Evolutionary conservation across 1,139 yeast genomes (phyloP), one percentile per base, ranked within the genome.

Genomic region (Torulaspora pretoriensis): DNA sequence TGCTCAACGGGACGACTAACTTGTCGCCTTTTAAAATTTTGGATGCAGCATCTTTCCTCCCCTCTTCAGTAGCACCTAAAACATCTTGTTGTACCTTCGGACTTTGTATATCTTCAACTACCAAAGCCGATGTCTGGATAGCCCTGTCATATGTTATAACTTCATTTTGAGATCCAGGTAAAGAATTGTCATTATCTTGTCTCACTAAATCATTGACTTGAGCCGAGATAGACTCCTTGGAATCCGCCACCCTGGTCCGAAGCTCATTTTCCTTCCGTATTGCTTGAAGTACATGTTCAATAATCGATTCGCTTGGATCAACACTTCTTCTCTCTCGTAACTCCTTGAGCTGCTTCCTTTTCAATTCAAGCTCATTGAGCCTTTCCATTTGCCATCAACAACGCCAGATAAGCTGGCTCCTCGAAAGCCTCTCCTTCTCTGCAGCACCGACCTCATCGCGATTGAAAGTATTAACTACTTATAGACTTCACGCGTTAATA

Each of bases 81-180:
- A 19, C 26, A 8, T 6, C n/a, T n/a, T 12, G 3, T 17, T 23
- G 13, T 14, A 13, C 10, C 5, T 29, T 7, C 1, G 16, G 19
- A 14, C n/a, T 32, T 3, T 8, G 25, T 19, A 4, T 3, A 31
- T 38, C 45, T 3, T 33, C 45, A 10, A 27, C 9, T 10, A 19
- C 33, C 10, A 30, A 35, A 19, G 28, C 46, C 14, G 42, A 53
- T 8, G 57, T 52, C 45, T 56, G 59, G n/a, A 55, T 39, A 2
- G 51, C 53, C 24, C 49, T 52, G 26, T 56, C 59, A 41, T 54
- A 57, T 1, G 59, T 56, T n/a, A 50, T 43, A 8, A 43, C 33
- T 10, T 42, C 38, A 12, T 19, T 23, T 6, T 19, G 27, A 8
- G 24, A 26, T 13, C 10, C 17, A 4, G 22, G 28, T 12, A 26